Evolutionary conservation across 192 early-diverging fungal genomes (phyloP).

Genomic region (Coemansia sp.): DNA sequence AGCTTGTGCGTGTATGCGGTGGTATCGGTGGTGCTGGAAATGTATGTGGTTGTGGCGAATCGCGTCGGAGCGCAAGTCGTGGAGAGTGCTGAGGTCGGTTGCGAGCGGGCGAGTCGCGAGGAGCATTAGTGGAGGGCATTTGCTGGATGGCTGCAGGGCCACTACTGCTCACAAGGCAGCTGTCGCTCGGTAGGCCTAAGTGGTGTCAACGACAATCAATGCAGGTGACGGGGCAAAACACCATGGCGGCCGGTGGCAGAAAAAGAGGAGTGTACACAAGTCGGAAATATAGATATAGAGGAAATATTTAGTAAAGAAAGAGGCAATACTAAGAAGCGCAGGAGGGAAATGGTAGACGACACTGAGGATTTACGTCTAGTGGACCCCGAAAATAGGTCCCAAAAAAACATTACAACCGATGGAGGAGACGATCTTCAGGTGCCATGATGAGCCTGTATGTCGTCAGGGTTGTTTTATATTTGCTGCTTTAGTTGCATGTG

Average conservation of each 20-base stretch:
- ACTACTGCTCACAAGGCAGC: constrained; percentile 9
- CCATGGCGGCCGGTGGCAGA: constrained; percentile 11
- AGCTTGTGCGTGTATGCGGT: background rate
- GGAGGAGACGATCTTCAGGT: constrained; percentile 6
- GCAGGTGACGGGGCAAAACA: constrained; percentile 13
- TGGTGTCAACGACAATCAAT: constrained; percentile 7
- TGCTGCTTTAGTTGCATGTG: background rate
- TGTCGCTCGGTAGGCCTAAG: constrained; percentile 8
- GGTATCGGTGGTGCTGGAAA: background rate
- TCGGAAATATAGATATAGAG: background rate
- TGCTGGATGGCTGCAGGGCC: background rate
- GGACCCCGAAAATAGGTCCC: constrained; percentile 1
- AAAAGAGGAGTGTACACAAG: background rate
- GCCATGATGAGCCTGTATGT: background rate
- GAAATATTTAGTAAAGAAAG: background rate
- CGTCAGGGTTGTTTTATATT: background rate
- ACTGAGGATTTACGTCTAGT: constrained; percentile 10
- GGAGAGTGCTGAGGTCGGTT: background rate
- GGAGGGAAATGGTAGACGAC: background rate
- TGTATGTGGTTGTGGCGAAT: background rate
- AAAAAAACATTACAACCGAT: background rate
- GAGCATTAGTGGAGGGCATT: background rate
- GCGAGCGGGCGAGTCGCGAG: background rate
- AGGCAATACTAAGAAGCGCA: background rate
- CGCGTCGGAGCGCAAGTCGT: constrained; percentile 2